Conservation (phyloP, 805 yeast genomes). For the Candida ficus region DNA sequence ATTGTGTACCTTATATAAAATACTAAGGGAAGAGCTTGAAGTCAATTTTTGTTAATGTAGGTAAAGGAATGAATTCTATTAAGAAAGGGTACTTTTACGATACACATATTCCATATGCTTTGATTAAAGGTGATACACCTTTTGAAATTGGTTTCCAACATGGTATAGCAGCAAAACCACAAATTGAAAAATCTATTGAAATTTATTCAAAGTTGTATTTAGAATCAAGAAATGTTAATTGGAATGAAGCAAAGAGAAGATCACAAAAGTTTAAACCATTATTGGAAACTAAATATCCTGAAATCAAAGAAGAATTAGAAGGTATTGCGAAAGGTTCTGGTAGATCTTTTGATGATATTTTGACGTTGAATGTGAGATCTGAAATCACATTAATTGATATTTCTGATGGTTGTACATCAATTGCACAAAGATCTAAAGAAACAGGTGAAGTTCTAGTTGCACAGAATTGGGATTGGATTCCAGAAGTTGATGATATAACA, state of each 20-base stretch:
- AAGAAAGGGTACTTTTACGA: slow-evolving; percentile 19
- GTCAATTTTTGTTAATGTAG: no score
- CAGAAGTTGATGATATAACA: slow-evolving; percentile 19
- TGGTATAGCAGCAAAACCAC: slow-evolving; percentile 28
- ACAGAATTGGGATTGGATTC: slow-evolving; percentile 42
- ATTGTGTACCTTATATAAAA: no score
- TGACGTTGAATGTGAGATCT: slow-evolving; percentile 34
- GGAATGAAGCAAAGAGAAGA: slow-evolving; percentile 27
- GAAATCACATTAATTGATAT: slow-evolving; percentile 32
- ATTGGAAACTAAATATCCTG: slow-evolving; percentile 25
- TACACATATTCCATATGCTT: slow-evolving; percentile 23
- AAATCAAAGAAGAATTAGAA: slow-evolving; percentile 29
- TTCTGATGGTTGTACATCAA: slow-evolving; percentile 35
- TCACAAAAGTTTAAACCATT: slow-evolving; percentile 26
- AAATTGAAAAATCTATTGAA: slow-evolving; percentile 16
- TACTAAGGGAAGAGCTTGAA: no score
- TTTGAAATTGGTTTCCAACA: slow-evolving; percentile 31
- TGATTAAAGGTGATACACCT: slow-evolving; percentile 18
- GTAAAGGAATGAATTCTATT: not conserved
- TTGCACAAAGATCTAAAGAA: slow-evolving; percentile 23
- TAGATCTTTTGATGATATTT: slow-evolving; percentile 28
- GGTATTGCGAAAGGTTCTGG: slow-evolving; percentile 36
- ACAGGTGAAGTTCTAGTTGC: slow-evolving; percentile 24
- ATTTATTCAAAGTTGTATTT: slow-evolving; percentile 26
- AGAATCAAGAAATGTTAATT: slow-evolving; percentile 20